Percentiles rank a stretch among this genome's conserved stretches.
phyloP scores from a whole-genome alignment of 1,284 basidiomycete genomes.

The Papiliotrema nemorosa region DNA sequence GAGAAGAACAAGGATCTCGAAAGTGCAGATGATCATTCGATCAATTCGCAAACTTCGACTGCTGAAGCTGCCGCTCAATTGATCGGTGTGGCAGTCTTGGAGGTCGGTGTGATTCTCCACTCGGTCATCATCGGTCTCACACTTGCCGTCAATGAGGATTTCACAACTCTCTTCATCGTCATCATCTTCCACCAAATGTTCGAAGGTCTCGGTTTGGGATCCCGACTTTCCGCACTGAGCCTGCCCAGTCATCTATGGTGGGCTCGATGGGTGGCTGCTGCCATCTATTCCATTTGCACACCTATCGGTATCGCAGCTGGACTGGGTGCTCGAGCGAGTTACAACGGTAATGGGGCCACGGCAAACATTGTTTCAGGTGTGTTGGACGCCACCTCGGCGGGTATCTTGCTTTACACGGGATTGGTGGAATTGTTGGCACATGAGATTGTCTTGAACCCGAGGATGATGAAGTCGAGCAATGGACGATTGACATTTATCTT shows the following conservation, averaged over 20 bases:
- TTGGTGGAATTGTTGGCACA: slow-evolving; percentile 89
- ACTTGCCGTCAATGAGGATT: slow-evolving; percentile 75
- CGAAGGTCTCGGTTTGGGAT: slow-evolving; percentile 85
- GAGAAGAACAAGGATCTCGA: slow-evolving; percentile 5
- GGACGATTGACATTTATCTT: slow-evolving; percentile 65
- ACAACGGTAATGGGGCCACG: slow-evolving; percentile 71
- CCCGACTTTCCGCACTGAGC: slow-evolving; percentile 66
- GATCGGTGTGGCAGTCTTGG: slow-evolving; percentile 56
- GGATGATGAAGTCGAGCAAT: slow-evolving; percentile 69
- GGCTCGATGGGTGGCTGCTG: slow-evolving; percentile 63
- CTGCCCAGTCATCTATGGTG: slow-evolving; percentile 61
- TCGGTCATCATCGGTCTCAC: slow-evolving; percentile 84
- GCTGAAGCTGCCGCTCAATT: slow-evolving; percentile 62
- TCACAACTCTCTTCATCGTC: slow-evolving; percentile 83
- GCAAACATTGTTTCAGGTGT: slow-evolving; percentile 78
- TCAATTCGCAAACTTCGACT: slow-evolving; percentile 19
- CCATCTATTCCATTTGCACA: slow-evolving; percentile 74
- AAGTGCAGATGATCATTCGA: slow-evolving; percentile 7
- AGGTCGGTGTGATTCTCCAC: slow-evolving; percentile 88
- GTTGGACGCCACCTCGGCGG: slow-evolving; percentile 79
- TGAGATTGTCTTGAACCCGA: slow-evolving; percentile 82
- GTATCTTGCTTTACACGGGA: slow-evolving; percentile 84
- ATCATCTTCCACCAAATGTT: slow-evolving; percentile 68
- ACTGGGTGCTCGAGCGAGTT: slow-evolving; percentile 72
- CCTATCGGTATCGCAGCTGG: slow-evolving; percentile 64